Evolutionary conservation across 495 filamentous ascomycete species (phyloP).

Genomic region (Penicillium egyptiacum): DNA sequence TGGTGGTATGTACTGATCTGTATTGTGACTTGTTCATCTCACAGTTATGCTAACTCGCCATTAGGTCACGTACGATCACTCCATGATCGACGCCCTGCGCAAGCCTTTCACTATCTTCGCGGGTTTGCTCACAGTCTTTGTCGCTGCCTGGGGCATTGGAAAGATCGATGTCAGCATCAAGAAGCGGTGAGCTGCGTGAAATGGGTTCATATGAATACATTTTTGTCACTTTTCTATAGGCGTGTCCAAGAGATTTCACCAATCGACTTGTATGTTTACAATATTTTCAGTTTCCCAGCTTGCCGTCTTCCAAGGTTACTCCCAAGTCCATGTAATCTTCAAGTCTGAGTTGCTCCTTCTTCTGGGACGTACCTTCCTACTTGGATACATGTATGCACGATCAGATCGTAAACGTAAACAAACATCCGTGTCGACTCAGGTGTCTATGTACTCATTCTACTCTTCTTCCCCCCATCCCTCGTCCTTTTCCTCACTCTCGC

Average conservation of each 20-base stretch:
- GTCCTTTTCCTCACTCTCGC: background rate
- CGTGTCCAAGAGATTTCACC: background rate
- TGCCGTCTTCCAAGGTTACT: background rate
- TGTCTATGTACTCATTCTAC: background rate
- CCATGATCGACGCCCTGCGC: conserved; percentile 69
- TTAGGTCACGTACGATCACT: conserved; percentile 78
- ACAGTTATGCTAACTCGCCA: conserved; percentile 7
- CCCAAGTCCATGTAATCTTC: background rate
- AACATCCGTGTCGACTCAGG: background rate
- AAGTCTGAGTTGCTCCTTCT: background rate
- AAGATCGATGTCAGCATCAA: conserved; percentile 73
- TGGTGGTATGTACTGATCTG: conserved; percentile 57
- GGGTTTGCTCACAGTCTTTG: conserved; percentile 73
- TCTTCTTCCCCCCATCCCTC: background rate
- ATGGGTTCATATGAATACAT: background rate
- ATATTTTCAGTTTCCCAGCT: background rate
- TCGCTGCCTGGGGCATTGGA: conserved; percentile 71
- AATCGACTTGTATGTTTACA: conserved; percentile 14
- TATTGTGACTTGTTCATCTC: background rate
- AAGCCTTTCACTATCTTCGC: conserved; percentile 84
- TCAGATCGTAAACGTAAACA: conserved; percentile 1
- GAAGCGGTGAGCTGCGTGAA: conserved; percentile 39
- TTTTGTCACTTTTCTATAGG: conserved; percentile 8
- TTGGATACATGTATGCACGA: background rate
- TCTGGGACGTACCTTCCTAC: background rate